Evolutionary conservation across 2,329 filamentous ascomycete species (phyloP).

Genomic region (Monosporascus ibericus): DNA sequence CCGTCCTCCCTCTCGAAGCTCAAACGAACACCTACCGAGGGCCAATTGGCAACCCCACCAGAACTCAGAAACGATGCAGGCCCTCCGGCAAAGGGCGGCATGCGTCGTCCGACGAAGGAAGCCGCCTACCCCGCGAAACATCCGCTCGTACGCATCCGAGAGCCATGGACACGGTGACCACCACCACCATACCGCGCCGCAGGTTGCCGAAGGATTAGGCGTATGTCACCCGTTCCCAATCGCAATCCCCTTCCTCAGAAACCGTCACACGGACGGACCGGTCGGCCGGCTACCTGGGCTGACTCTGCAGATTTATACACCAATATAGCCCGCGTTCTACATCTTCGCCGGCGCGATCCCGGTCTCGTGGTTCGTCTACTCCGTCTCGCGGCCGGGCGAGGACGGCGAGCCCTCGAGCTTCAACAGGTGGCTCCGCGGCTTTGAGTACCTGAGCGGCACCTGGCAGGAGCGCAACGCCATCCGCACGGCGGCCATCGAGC

Average conservation of each 20-base stretch:
- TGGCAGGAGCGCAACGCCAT: constrained; percentile 48
- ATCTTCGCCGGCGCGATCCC: constrained; percentile 39
- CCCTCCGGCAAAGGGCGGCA: constrained; percentile 38
- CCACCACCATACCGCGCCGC: constrained; percentile 31
- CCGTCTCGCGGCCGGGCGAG: constrained; percentile 39
- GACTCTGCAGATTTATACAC: background rate
- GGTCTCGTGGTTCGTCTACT: constrained; percentile 38
- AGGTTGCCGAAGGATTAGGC: constrained; percentile 48
- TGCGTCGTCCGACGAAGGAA: constrained; percentile 32
- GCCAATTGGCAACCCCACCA: constrained; percentile 19
- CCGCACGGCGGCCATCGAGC: constrained; percentile 45
- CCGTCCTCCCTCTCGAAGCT: constrained; percentile 9
- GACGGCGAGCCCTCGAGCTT: constrained; percentile 45
- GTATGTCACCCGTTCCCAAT: constrained; percentile 35
- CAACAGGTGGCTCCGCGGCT: constrained; percentile 39
- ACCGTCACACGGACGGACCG: too few species aligned
- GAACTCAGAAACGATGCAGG: constrained; percentile 22
- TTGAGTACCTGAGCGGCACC: constrained; percentile 40
- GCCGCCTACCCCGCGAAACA: constrained; percentile 25
- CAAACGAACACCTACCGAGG: constrained; percentile 7
- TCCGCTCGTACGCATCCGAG: constrained; percentile 49
- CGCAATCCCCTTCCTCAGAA: background rate
- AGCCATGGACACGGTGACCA: constrained; percentile 33
- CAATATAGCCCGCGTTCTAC: constrained; percentile 41
- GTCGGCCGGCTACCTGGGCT: background rate